phyloP scores from a whole-genome alignment of 352 stramenopile genomes.

The Discostella stelligera region DNA sequence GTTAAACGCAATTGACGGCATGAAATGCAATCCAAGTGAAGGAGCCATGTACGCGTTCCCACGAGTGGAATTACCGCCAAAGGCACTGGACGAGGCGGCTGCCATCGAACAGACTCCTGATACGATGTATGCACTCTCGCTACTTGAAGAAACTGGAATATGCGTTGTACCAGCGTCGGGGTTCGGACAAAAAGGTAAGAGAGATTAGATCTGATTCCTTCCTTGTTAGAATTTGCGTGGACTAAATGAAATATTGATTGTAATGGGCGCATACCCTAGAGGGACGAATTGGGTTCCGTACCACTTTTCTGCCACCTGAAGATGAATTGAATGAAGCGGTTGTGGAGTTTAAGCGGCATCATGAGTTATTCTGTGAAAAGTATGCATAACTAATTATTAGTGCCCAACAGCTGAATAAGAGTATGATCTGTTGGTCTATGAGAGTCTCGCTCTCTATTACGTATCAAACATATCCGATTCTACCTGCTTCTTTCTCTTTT shows the following conservation, averaged over 20 bases:
- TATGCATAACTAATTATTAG: conserved; percentile 63
- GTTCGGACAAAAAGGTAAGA: conserved; percentile 90
- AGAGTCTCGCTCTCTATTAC: neutral
- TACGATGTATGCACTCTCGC: conserved; percentile 94
- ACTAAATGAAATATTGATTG: neutral
- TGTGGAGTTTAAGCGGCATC: conserved; percentile 92
- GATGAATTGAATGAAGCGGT: conserved; percentile 94
- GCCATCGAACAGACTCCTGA: conserved; percentile 87
- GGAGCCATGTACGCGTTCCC: conserved; percentile 99
- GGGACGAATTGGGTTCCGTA: conserved; percentile 96
- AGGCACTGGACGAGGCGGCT: conserved; percentile 84
- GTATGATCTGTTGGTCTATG: neutral
- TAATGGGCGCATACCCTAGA: conserved; percentile 84
- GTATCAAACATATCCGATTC: conserved; percentile 10
- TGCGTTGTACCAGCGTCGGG: conserved; percentile 96
- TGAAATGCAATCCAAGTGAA: conserved; percentile 95
- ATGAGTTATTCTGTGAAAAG: conserved; percentile 93
- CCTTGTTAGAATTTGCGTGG: neutral
- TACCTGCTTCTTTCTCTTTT: conserved; percentile 35
- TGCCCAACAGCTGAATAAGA: neutral
- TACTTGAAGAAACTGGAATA: conserved; percentile 97
- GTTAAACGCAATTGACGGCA: conserved; percentile 93
- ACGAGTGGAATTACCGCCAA: conserved; percentile 80
- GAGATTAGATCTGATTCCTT: conserved; percentile 84
- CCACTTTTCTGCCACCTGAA: conserved; percentile 96